A percentile compares a stretch with the other conserved stretches of the same genome.
Conservation (phyloP, 2,329 filamentous ascomycete species). For the Pseudocercospora pini-densiflorae region DNA sequence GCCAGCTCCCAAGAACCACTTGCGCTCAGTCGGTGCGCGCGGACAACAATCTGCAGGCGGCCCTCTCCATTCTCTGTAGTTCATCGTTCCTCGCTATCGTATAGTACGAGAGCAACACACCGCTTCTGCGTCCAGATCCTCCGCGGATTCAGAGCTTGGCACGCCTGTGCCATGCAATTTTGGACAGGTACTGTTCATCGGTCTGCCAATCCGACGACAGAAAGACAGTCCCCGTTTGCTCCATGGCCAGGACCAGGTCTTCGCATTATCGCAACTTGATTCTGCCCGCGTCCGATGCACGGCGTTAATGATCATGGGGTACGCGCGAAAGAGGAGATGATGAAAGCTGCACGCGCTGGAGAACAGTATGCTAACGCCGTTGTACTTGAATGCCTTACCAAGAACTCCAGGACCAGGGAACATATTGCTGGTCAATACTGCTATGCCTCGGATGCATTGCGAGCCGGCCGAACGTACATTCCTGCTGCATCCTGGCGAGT, state of each 20-base stretch:
- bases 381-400: constrained; percentile 2
- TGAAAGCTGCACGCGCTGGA: constrained; percentile 1
- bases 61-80: background rate
- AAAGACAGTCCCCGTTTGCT: background rate
- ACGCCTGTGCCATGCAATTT: background rate
- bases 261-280: background rate
- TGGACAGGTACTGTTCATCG: background rate
- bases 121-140: background rate
- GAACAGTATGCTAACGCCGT: background rate
- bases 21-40: too few species aligned
- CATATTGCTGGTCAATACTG: constrained; percentile 4
- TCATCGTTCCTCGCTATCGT: background rate
- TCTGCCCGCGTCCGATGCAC: background rate
- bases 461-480: background rate
- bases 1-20: too few species aligned
- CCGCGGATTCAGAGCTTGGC: background rate
- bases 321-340: constrained; percentile 2
- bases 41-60: too few species aligned
- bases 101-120: background rate
- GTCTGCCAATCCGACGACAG: background rate
- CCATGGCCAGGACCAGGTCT: background rate
- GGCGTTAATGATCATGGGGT: background rate
- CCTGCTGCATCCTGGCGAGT: background rate
- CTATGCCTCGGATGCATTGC: background rate
- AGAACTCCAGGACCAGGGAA: background rate